These are phyloP conservation scores for Alternaria brassicicola DNA, from an alignment of 2,329 filamentous ascomycete species.

Conservation along the genomic window DNA sequence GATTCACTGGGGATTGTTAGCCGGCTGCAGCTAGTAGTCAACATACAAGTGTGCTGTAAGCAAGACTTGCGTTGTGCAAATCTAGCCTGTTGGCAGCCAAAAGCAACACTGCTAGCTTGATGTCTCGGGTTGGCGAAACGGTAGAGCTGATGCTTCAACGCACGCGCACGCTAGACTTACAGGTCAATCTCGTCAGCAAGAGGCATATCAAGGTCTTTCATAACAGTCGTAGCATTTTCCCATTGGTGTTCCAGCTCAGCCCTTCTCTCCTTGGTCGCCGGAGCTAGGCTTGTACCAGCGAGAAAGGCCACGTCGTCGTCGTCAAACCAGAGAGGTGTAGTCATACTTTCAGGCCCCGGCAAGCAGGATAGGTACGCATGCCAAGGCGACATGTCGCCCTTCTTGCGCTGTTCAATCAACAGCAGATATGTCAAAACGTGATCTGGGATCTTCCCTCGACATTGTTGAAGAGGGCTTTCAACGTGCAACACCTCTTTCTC, in stretches of 20 bases:
- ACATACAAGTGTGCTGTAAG: conserved; percentile 1
- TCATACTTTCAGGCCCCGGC: conserved; percentile 39
- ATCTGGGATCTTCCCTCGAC: conserved; percentile 36
- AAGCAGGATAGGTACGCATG: conserved; percentile 45
- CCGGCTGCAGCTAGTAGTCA: conserved; percentile 1
- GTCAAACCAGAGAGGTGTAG: conserved; percentile 48
- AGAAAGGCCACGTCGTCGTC: conserved; percentile 45
- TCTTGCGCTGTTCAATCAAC: conserved; percentile 44
- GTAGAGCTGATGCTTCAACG: conserved; percentile 2
- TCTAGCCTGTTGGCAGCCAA: not conserved
- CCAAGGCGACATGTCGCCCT: conserved; percentile 41
- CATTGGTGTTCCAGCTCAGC: conserved; percentile 32
- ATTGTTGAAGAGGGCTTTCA: conserved; percentile 32
- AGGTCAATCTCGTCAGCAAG: conserved; percentile 26
- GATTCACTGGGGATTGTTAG: conserved; percentile 50
- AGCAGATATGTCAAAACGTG: conserved; percentile 46
- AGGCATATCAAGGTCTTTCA: conserved; percentile 23
- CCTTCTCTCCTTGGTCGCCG: conserved; percentile 32
- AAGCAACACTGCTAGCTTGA: conserved; percentile 1
- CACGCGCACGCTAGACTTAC: conserved; percentile 29
- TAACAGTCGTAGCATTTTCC: conserved; percentile 27
- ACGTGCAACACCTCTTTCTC: conserved; percentile 34
- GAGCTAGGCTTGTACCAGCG: conserved; percentile 43
- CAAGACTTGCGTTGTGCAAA: not conserved
- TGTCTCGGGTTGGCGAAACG: not conserved